These are phyloP conservation scores for Erythrophleum fordii DNA, from an alignment of 306 rosid genomes.

Conservation along the genomic window DNA sequence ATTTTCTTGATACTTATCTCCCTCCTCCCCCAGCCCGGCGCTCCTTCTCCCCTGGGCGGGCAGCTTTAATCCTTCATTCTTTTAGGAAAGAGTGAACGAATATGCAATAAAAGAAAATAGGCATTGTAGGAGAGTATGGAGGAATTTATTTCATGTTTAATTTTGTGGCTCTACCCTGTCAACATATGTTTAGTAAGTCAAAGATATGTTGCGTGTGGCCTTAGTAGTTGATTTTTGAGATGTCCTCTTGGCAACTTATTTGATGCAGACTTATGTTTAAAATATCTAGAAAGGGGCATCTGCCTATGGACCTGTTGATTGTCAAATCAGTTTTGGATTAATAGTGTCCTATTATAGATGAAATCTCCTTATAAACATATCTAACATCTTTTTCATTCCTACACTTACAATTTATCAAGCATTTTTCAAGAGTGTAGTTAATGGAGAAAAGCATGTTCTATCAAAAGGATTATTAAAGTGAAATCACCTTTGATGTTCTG, in stretches of 20 bases:
- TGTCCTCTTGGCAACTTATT: constrained; percentile 5
- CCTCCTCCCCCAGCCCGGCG: no score
- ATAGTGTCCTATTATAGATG: background rate
- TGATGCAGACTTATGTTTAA: background rate
- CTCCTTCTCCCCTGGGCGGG: no score
- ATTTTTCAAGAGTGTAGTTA: constrained; percentile 23
- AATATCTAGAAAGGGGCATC: background rate
- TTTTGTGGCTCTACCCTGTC: background rate
- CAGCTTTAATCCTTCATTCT: background rate
- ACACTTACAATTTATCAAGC: background rate
- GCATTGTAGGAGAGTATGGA: background rate
- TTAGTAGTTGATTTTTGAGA: background rate
- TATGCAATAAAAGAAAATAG: background rate
- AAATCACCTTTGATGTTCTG: constrained; percentile 3
- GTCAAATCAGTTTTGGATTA: constrained; percentile 7
- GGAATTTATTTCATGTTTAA: background rate
- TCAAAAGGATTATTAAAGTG: background rate
- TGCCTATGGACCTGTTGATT: background rate
- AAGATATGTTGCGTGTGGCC: background rate
- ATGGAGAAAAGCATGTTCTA: constrained; percentile 22
- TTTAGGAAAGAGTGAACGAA: background rate
- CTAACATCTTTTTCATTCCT: constrained; percentile 3
- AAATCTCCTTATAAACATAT: constrained; percentile 16
- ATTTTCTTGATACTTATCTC: background rate
- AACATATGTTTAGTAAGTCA: background rate